phyloP scores from a whole-genome alignment of 2,329 filamentous ascomycete species.

The Pseudogymnoascus sp. region DNA sequence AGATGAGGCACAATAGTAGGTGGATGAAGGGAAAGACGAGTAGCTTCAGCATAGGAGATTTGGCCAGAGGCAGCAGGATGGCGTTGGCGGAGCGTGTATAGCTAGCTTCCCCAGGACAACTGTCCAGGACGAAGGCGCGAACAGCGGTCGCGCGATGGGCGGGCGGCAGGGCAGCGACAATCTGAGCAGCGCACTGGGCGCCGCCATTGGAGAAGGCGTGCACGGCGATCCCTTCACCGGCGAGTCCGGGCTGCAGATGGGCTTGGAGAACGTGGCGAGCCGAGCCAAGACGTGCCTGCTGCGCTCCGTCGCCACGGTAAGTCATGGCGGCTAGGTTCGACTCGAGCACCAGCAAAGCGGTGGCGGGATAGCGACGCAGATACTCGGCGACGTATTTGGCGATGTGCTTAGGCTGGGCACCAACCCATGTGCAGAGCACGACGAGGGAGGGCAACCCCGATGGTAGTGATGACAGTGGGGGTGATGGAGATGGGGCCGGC shows the following conservation, averaged over 20 bases:
- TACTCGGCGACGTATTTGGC: conserved; percentile 47
- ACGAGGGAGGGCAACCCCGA: conserved; percentile 21
- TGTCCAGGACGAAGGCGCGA: conserved; percentile 18
- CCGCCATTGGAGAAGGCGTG: conserved; percentile 53
- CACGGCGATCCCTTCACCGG: conserved; percentile 34
- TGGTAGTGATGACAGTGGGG: background rate
- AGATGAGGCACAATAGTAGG: conserved; percentile 46
- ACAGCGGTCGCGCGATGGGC: background rate
- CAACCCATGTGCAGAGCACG: conserved; percentile 50
- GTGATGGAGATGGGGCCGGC: background rate
- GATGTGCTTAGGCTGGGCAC: conserved; percentile 45
- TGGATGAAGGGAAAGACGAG: background rate
- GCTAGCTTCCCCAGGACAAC: conserved; percentile 14
- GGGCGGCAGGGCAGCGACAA: conserved; percentile 15
- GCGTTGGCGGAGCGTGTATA: background rate
- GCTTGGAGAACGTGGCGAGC: conserved; percentile 27
- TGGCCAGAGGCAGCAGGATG: background rate
- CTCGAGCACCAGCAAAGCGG: conserved; percentile 19
- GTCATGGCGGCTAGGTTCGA: background rate
- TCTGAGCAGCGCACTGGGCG: conserved; percentile 28
- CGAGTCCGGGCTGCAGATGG: conserved; percentile 13
- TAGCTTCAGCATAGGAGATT: background rate
- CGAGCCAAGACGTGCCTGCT: conserved; percentile 27
- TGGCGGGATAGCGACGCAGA: conserved; percentile 39
- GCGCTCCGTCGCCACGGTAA: background rate